Evolutionary conservation across 176 grass and related monocot species (phyloP).

Genomic region (Tuctoria greenei): DNA sequence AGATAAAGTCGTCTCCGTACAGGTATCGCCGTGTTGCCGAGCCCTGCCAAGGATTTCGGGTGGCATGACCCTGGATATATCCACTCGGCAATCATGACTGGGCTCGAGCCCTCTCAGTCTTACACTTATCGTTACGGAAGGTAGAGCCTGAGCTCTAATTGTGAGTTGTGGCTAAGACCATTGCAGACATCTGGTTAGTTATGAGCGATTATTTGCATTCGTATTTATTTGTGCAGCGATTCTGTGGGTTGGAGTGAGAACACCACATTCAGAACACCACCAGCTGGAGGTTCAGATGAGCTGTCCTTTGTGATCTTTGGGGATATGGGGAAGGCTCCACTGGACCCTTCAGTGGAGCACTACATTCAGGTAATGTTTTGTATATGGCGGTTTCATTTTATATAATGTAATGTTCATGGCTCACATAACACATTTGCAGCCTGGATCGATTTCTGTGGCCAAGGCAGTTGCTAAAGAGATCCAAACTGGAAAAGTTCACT

Average conservation of each 20-base stretch:
- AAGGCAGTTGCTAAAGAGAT: constrained; percentile 53
- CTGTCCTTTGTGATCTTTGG: constrained; percentile 59
- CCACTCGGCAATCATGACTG: constrained; percentile 70
- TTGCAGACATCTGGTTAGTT: background rate
- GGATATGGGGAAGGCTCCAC: constrained; percentile 92
- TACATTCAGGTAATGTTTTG: constrained; percentile 65
- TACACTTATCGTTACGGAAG: constrained; percentile 78
- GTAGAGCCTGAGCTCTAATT: constrained; percentile 10
- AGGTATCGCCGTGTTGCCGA: constrained; percentile 35
- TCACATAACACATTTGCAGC: constrained; percentile 29
- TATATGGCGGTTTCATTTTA: background rate
- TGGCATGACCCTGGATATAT: constrained; percentile 88
- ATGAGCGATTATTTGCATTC: background rate
- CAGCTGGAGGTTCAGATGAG: constrained; percentile 59
- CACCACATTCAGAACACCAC: constrained; percentile 58
- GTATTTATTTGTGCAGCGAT: constrained; percentile 46
- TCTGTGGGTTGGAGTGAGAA: constrained; percentile 69
- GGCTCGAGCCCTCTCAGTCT: constrained; percentile 58
- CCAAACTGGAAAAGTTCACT: constrained; percentile 49
- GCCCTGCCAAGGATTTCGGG: constrained; percentile 81
- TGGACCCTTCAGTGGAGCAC: constrained; percentile 78
- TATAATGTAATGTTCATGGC: background rate
- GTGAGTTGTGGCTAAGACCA: background rate
- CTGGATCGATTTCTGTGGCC: constrained; percentile 62
- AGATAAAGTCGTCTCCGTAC: background rate